Percentiles rank a stretch among this genome's conserved stretches.
Conservation (phyloP, 2,329 filamentous ascomycete genomes). For the Sporothrix brasiliensis region DNA sequence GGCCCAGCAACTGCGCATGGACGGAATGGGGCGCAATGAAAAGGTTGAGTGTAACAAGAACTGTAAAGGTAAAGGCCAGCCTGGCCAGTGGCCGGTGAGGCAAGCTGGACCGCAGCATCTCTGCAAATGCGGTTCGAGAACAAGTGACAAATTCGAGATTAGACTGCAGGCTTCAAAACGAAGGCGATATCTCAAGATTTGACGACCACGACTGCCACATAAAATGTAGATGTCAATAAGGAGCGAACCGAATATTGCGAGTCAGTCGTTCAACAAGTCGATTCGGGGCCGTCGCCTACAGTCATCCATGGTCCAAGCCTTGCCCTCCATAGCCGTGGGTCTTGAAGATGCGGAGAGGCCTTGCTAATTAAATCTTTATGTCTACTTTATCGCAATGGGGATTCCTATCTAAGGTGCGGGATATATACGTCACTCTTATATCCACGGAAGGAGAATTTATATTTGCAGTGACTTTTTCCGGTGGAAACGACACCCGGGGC, state of each 20-base stretch:
- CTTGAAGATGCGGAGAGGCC: background rate
- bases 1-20: conserved; percentile 38
- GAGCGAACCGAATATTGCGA: background rate
- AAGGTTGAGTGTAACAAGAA: background rate
- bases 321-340: too few relatives aligned
- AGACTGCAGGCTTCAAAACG: background rate
- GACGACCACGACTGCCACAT: too few relatives aligned
- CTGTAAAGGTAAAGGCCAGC: background rate
- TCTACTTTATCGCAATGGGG: background rate
- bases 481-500: background rate
- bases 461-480: background rate
- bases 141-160: background rate
- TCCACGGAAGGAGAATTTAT: background rate
- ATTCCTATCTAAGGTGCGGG: background rate
- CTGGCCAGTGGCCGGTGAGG: background rate
- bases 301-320: background rate
- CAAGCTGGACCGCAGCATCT: background rate
- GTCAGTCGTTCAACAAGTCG: background rate
- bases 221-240: too few relatives aligned
- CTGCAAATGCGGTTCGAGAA: background rate
- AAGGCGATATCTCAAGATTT: background rate
- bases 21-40: background rate
- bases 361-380: background rate
- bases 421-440: conserved; percentile 16
- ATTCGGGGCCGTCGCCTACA: background rate